Evolutionary conservation across 2,329 filamentous ascomycete genomes (phyloP), one percentile per base, ranked within the genome.

Genomic region (Sporothrix humicola): DNA sequence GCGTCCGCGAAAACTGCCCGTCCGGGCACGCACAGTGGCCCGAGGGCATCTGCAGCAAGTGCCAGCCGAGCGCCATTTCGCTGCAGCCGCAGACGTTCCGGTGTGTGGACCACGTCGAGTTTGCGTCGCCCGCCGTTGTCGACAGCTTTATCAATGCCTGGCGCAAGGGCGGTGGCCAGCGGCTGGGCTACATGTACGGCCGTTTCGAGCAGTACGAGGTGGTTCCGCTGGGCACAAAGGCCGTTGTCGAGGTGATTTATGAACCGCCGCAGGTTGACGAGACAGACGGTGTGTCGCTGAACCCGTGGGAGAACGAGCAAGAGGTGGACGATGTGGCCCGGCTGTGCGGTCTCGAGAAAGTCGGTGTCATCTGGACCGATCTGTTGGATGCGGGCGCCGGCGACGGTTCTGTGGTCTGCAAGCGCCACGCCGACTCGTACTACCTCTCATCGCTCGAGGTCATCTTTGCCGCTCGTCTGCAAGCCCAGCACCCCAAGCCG

Each of bases 61-160:
- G 96, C 79, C 97, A 99, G 80, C 96, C 96, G 8, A 97, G 95
- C 76, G 95, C 96, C 73, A 99, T 99, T 80, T 97, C 94, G 12
- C 85, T 99, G 71, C 95, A 98, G 80, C 94, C 94, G 5, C 96
- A 99, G 82, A 87, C 92, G 23, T 99, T 95, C 81, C 93, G 96
- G 70, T 98, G 96, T 93, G 95, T 99, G 3, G 96, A 99, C 79
- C 96, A 99, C 81, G 96, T 99, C 76, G 97, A 99, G 82, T 98
- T 99, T 80, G 91, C 95, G 1, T 91, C 93, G 0, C 91, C 94
- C 2, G 87, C 90, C 72, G 89, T 98, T 48, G 93, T 98, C 78
- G 93, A 99, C 80, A 90, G 89, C n/a, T 90, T 98, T 73, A 90
- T 99, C 76, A 91, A 98, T 79, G 93, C 95, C 74, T 99, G 96